Conservation (phyloP, 2,329 filamentous ascomycete genomes). For the Lanzia echinophila region DNA sequence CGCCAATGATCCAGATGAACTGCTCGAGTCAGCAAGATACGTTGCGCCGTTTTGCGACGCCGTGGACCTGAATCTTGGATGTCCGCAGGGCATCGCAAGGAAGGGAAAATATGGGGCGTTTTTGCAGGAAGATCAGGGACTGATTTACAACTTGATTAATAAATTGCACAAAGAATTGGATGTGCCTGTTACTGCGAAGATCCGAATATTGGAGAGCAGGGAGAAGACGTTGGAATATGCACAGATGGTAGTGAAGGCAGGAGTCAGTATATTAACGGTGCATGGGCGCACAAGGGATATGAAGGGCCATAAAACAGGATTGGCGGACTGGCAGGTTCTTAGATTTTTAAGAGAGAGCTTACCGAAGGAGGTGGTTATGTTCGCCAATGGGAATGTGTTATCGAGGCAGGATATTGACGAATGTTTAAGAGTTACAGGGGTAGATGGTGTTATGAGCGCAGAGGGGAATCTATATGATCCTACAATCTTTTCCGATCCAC, state of each 20-base stretch:
- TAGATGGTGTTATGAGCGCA: slow-evolving; percentile 90
- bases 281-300: slow-evolving; percentile 86
- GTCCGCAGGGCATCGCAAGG: slow-evolving; percentile 89
- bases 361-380: slow-evolving; percentile 82
- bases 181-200: slow-evolving; percentile 90
- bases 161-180: slow-evolving; percentile 71
- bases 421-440: slow-evolving; percentile 78
- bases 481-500: slow-evolving; percentile 69
- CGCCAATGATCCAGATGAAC: slow-evolving; percentile 74
- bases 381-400: slow-evolving; percentile 93
- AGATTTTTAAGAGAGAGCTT: slow-evolving; percentile 75
- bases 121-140: slow-evolving; percentile 82
- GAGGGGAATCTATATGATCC: slow-evolving; percentile 94
- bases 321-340: slow-evolving; percentile 88
- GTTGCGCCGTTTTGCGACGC: slow-evolving; percentile 89
- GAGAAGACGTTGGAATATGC: slow-evolving; percentile 88
- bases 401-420: slow-evolving; percentile 68
- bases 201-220: slow-evolving; percentile 77
- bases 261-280: slow-evolving; percentile 88
- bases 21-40: slow-evolving; percentile 70
- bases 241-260: slow-evolving; percentile 75
- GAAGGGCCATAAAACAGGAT: slow-evolving; percentile 89
- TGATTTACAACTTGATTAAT: slow-evolving; percentile 77
- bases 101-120: slow-evolving; percentile 92
- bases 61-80: slow-evolving; percentile 90